A percentile compares a stretch with the other conserved stretches of the same genome.
Conservation (phyloP, 2,329 filamentous ascomycete genomes). For the Sordariomycetes sp. region DNA sequence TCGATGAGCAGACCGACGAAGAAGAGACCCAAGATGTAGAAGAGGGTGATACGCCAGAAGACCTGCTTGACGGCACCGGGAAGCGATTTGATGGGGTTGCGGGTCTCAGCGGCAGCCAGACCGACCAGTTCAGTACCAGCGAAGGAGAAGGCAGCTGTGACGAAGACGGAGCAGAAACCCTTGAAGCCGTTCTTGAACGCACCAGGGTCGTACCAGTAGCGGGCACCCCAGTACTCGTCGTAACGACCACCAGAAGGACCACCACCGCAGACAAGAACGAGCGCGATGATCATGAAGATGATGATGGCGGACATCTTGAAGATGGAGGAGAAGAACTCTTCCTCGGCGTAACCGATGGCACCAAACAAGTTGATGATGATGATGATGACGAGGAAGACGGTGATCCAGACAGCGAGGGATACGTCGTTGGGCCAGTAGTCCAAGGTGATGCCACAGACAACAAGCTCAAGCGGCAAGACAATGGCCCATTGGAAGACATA, state of each 20-base stretch:
- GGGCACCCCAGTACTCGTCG: constrained; percentile 28
- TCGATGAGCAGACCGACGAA: constrained; percentile 33
- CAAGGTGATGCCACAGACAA: constrained; percentile 40
- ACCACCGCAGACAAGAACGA: constrained; percentile 46
- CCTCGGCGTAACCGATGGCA: constrained; percentile 37
- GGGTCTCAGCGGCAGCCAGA: constrained; percentile 57
- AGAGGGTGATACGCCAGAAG: constrained; percentile 37
- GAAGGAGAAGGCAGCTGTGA: constrained; percentile 60
- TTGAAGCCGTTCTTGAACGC: constrained; percentile 60
- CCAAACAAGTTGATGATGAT: constrained; percentile 41
- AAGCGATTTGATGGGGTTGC: constrained; percentile 57
- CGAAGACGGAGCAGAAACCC: constrained; percentile 57
- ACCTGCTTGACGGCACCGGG: constrained; percentile 71
- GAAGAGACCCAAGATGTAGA: constrained; percentile 35
- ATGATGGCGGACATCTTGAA: constrained; percentile 45
- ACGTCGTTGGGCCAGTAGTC: constrained; percentile 36
- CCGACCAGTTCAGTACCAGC: constrained; percentile 58
- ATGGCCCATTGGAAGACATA: constrained; percentile 38
- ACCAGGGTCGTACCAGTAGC: constrained; percentile 30
- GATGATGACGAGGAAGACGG: constrained; percentile 37
- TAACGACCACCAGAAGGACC: constrained; percentile 34
- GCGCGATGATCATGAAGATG: constrained; percentile 48
- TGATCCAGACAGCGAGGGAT: constrained; percentile 38
- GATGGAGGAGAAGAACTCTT: constrained; percentile 42
- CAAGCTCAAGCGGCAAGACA: constrained; percentile 37